Base-by-base conservation (phyloP, 495 filamentous ascomycete genomes). In the Aspergillus homomorphus region DNA sequence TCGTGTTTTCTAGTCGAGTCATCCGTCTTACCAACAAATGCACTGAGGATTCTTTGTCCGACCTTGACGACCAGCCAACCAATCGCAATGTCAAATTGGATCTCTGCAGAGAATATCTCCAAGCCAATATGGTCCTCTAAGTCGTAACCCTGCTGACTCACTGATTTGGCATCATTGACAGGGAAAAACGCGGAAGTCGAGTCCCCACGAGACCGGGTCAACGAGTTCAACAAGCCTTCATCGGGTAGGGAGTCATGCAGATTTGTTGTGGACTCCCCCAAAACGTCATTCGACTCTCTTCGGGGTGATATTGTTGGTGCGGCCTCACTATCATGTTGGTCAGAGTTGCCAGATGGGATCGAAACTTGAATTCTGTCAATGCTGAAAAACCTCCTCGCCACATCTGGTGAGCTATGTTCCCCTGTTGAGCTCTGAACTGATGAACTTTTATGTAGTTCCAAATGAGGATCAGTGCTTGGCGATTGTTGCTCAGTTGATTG, bases 11-110 rank as follows among this genome's bases (percentile, higher is more conserved):
- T 66, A 22, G 60, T 20, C 26, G 53, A 48, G 2, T 56, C 63
- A 16, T 49, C 61, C 18, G 60, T 55, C 62, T 62, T 26, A 22
- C 43, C 59, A 28, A 54, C 64, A 38, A 82, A 62, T 7, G 79
- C 75, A 10, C 75, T 69, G 15, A 82, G 66, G 3, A 88, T 64
- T 21, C 75, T 78, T 26, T 83, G 78, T 9, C 86, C 71, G 45
- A 88, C 75, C 67, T 84, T 88, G 38, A 75, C 73, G 12, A 90
- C 62, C 48, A 92, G 74, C 68, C 87, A 87, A 1, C 84, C 88
- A 6, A 84, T 83, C 4, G 87, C 81, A 20, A 89, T 82, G 69
- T 92, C 89, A 59, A 89, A 85, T 49, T 82, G 82, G 2, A 85
- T 55, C 18, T 81, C 72, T 24, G 83, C 62, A 1, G 82, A 79